Evolutionary conservation across 495 filamentous ascomycete species (phyloP).

Genomic region (Aspergillus baeticus): DNA sequence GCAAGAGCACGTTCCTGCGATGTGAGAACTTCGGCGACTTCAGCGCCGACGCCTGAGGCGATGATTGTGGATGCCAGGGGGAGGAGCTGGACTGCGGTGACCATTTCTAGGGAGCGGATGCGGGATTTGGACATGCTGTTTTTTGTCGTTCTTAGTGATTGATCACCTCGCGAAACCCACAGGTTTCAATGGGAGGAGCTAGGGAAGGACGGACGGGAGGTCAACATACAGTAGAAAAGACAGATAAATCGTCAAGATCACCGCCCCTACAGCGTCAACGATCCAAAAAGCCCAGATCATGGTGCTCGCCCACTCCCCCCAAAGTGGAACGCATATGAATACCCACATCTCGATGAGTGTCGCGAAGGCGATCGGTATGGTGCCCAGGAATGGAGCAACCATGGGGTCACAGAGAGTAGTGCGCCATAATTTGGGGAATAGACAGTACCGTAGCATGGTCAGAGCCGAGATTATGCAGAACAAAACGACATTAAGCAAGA

Average conservation of each 20-base stretch:
- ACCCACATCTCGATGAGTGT: conserved; percentile 51
- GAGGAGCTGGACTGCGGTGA: conserved; percentile 47
- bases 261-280: conserved; percentile 39
- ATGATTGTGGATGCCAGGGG: conserved; percentile 49
- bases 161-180: background rate
- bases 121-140: conserved; percentile 37
- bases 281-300: conserved; percentile 48
- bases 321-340: conserved; percentile 42
- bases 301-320: conserved; percentile 34
- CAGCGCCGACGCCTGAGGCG: conserved; percentile 40
- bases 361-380: conserved; percentile 49
- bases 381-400: conserved; percentile 47
- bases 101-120: conserved; percentile 34
- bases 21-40: conserved; percentile 35
- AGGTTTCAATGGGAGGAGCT: too few species aligned
- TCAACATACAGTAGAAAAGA: conserved; percentile 41
- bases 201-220: background rate
- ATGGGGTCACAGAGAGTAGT: conserved; percentile 46
- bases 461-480: conserved; percentile 1
- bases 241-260: conserved; percentile 37
- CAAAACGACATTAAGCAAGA: too few species aligned
- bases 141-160: background rate
- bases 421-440: conserved; percentile 47
- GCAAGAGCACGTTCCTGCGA: conserved; percentile 27
- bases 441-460: conserved; percentile 36